Conservation (phyloP, 305 asterid genomes). For the Euphrasia arctica region DNA sequence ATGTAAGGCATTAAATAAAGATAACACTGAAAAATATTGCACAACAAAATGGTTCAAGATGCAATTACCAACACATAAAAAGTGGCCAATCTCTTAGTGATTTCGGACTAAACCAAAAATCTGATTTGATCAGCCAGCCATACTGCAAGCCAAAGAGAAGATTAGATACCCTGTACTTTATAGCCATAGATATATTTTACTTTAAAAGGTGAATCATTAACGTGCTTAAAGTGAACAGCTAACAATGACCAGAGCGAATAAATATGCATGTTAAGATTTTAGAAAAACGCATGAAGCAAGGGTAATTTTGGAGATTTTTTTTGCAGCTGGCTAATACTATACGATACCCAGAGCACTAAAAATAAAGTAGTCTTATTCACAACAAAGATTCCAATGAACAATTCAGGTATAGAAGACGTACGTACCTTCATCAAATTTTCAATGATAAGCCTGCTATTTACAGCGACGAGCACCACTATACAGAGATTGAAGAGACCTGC, state of each 20-base stretch:
- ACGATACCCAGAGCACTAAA: background rate
- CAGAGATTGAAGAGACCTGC: conserved; percentile 99
- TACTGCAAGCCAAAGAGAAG: conserved; percentile 55
- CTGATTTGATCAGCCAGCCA: conserved; percentile 84
- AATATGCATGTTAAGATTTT: conserved; percentile 4
- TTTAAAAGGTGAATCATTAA: conserved; percentile 8
- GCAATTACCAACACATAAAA: conserved; percentile 84
- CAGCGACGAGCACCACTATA: conserved; percentile 98
- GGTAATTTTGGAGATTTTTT: background rate
- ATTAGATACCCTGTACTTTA: conserved; percentile 18
- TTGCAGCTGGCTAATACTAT: conserved; percentile 11
- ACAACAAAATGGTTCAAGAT: conserved; percentile 11
- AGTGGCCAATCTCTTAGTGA: conserved; percentile 96
- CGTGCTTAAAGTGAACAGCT: conserved; percentile 18
- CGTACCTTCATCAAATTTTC: conserved; percentile 93
- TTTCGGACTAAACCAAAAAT: conserved; percentile 89
- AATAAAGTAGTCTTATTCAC: conserved; percentile 3
- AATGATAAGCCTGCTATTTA: conserved; percentile 95
- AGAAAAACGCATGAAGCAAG: conserved; percentile 17
- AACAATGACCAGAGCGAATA: conserved; percentile 2
- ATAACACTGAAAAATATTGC: background rate
- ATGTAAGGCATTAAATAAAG: background rate
- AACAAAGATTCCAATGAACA: conserved; percentile 8
- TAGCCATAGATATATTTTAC: background rate
- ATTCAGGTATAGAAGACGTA: conserved; percentile 26